These are phyloP conservation scores for Raphanus sativus DNA, from an alignment of 345 rosid genomes.

Conservation along the genomic window DNA sequence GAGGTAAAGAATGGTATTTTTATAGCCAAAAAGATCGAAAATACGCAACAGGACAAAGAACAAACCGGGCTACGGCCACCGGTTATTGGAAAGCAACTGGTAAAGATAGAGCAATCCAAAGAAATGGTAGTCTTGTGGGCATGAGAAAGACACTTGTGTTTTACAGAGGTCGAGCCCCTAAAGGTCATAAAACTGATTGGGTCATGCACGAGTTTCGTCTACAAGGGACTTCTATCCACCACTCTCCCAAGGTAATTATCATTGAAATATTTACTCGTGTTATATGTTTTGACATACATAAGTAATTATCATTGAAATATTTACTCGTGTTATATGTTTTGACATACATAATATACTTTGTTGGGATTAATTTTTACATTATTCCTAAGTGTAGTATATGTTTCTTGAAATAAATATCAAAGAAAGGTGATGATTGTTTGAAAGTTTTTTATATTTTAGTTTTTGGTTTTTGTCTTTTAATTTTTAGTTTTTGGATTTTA, in stretches of 20 bases:
- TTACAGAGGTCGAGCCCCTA: conserved; percentile 53
- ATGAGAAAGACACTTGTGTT: conserved; percentile 54
- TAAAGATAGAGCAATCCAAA: conserved; percentile 46
- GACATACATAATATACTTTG: background rate
- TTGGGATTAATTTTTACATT: background rate
- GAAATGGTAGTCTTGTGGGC: conserved; percentile 36
- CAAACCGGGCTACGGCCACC: conserved; percentile 52
- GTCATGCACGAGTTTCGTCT: conserved; percentile 66
- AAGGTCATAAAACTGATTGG: conserved; percentile 58
- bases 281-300: background rate
- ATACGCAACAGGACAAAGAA: conserved; percentile 53
- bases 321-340: background rate
- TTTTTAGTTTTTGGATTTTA: no score
- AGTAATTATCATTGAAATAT: conserved; percentile 1
- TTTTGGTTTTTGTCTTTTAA: no score
- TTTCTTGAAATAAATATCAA: background rate
- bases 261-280: background rate
- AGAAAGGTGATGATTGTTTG: no score
- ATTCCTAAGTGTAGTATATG: background rate
- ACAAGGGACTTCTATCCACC: conserved; percentile 40
- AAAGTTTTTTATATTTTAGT: no score
- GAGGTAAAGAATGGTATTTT: conserved; percentile 52
- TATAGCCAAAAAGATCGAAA: conserved; percentile 55
- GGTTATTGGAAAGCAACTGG: conserved; percentile 73
- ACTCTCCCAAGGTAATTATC: conserved; percentile 24